Base-by-base conservation (phyloP, 2,329 filamentous ascomycete species). In the Pseudogymnoascus sp. region DNA sequence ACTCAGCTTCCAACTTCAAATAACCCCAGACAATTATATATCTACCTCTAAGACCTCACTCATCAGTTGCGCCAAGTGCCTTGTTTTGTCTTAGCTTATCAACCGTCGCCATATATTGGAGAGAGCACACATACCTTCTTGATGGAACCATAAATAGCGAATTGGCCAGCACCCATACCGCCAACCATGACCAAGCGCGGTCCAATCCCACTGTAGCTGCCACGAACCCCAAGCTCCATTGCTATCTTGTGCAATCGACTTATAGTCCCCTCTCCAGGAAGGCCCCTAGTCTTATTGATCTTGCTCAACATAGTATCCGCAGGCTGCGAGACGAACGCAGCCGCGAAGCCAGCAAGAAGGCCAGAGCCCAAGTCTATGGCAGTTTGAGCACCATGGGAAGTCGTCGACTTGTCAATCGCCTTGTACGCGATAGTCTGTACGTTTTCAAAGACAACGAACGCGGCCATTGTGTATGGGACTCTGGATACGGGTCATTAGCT, bases 381-480 rank as follows among this genome's bases (percentile, higher is more conserved):
- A 69, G 90, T 95, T 81, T 93, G 89, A 71, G 82, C 80, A 72
- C 82, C 81, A 72, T 82, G 78, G 72, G 87, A 87, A 69, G 89
- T 77, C 64, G 79, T 81, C 72, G 81, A 78, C 84, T 93, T 93
- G 83, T 90, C 87, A 74, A 88, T 77, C 60, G 73, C 66, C 70
- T 79, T 76, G 83, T 87, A 93, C 79, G 89, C 76, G 69, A 81
- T 72, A 80, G 94, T 90, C 71, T 86, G 80, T 70, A 91, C 88
- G 83, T 93, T 93, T 81, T 95, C 90, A 84, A 85, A 94, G 72
- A 92, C 90, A 78, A 93, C 90, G 81, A 95, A 95, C 82, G 95
- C 95, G 83, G 90, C 82, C 88, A 94, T 92, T 77, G 90, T 95
- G 82, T 95, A 95, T 67, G 90, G 90, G 71, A 95, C 87, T 82